These are phyloP conservation scores for Lactarius tabidus DNA, from an alignment of 768 basidiomycete genomes.

Conservation along the genomic window DNA sequence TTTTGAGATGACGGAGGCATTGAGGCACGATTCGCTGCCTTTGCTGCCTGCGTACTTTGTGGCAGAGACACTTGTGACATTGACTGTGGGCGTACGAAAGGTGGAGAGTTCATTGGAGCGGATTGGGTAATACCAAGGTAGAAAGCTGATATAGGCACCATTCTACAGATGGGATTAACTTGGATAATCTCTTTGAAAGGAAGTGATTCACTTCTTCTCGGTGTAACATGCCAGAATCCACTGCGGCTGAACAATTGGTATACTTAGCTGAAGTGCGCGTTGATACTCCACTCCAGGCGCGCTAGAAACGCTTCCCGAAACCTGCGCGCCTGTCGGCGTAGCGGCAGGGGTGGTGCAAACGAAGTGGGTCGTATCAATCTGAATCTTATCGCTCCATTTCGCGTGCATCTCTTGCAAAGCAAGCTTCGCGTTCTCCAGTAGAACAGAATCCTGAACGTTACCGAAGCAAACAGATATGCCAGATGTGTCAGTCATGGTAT, in stretches of 20 bases:
- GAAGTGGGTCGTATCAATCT: slow-evolving; percentile 98
- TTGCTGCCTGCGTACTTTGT: slow-evolving; percentile 31
- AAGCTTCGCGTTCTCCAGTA: slow-evolving; percentile 77
- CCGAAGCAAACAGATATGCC: slow-evolving; percentile 96
- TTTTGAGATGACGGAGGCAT: slow-evolving; percentile 58
- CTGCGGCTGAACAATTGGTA: slow-evolving; percentile 91
- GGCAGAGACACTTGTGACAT: slow-evolving; percentile 67
- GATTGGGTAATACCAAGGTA: slow-evolving; percentile 71
- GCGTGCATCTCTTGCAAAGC: slow-evolving; percentile 84
- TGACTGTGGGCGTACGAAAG: slow-evolving; percentile 59
- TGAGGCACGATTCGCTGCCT: slow-evolving; percentile 54
- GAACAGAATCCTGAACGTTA: slow-evolving; percentile 68
- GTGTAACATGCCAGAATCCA: slow-evolving; percentile 90
- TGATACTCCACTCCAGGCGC: slow-evolving; percentile 88
- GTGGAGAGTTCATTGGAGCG: slow-evolving; percentile 38
- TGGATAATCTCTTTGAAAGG: slow-evolving; percentile 1
- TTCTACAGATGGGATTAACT: slow-evolving; percentile 41
- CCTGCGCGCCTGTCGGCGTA: slow-evolving; percentile 54
- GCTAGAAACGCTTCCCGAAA: slow-evolving; percentile 46
- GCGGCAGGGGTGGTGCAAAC: slow-evolving; percentile 89
- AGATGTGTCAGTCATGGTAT: slow-evolving; percentile 92
- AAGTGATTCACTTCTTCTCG: slow-evolving; percentile 62
- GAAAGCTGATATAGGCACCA: slow-evolving; percentile 80
- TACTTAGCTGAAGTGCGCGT: slow-evolving; percentile 87
- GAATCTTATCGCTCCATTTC: slow-evolving; percentile 87